These are phyloP conservation scores for Malassezia globosa DNA, from an alignment of 1,284 basidiomycete genomes.

Conservation along the genomic window DNA sequence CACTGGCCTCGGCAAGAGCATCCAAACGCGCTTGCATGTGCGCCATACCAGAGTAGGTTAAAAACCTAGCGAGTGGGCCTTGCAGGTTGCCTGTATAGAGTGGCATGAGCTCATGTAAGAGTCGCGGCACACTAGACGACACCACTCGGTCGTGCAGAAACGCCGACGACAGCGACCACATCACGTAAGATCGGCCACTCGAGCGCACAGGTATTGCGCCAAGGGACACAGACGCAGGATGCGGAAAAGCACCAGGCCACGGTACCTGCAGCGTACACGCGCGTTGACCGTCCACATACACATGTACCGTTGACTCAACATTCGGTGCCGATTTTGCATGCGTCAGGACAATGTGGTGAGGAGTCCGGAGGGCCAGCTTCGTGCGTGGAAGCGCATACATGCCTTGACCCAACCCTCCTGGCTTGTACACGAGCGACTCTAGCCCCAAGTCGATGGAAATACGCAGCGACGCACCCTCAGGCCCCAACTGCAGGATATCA, in stretches of 20 bases:
- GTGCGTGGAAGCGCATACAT: conserved; percentile 8
- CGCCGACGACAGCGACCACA: conserved; percentile 32
- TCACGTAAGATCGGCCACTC: neutral
- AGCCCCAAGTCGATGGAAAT: conserved; percentile 26
- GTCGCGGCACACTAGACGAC: conserved; percentile 26
- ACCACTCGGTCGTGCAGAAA: conserved; percentile 29
- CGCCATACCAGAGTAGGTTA: conserved; percentile 32
- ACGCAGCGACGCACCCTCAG: conserved; percentile 24
- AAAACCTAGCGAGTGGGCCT: conserved; percentile 33
- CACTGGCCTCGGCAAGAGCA: conserved; percentile 17
- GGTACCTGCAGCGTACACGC: conserved; percentile 12
- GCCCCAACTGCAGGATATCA: conserved; percentile 22
- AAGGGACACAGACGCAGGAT: conserved; percentile 18
- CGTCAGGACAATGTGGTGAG: conserved; percentile 29
- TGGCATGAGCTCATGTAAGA: conserved; percentile 27
- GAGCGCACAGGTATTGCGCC: neutral
- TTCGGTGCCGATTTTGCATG: conserved; percentile 25
- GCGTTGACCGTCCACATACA: conserved; percentile 32
- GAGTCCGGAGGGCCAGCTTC: conserved; percentile 11
- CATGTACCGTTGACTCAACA: conserved; percentile 23
- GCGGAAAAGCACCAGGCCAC: conserved; percentile 24
- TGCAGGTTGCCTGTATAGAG: conserved; percentile 34
- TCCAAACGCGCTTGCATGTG: conserved; percentile 33
- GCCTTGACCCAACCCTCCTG: conserved; percentile 5
- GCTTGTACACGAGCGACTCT: conserved; percentile 22